Evolutionary conservation across 73 alveolate genomes (phyloP), one percentile per base, ranked within the genome.

Genomic region (Halteria grandinella): DNA sequence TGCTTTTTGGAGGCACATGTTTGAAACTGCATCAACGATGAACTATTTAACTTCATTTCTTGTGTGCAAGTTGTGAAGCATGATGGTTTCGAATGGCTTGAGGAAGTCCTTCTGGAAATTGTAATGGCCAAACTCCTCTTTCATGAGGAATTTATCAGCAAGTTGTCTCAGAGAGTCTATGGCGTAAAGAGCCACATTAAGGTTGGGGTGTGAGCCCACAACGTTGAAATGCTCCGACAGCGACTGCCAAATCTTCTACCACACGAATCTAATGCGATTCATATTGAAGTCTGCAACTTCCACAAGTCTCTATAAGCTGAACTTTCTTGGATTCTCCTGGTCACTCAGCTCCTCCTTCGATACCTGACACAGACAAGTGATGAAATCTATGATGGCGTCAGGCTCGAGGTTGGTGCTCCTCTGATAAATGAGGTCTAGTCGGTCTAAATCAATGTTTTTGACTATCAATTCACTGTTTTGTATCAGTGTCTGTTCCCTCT

Each of bases 281-380:
- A 91, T 91, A 48, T 91, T 91, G 32, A 82, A 79, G 54, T 87
- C 95, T 57, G 95, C 92, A 0, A 88, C 95, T 55, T 91, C 94
- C 0, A 91, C 97, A n/a, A 91, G 60, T 47, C 78, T 83, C 64
- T 91, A 62, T 8, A 91, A 78, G 40, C 91, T 69, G 72, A 91
- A 91, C 41, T 83, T 62, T 34, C 93, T 49, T 20, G 95, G 95
- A 64, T 85, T 69, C 14, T 88, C 84, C 29, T 50, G 11, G 51
- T 69, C 86, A 11, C 66, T 55, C 21, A 91, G 83, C 70, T 91
- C 97, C 40, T 74, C 82, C 74, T 74, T 81, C 0, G 97, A 91
- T 27, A 91, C 86, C 25, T 32, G 45, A 51, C 89, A 66, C 17
- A 91, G 81, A 0, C 71, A 59, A 14, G 29, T 32, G 21, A 91